These are phyloP conservation scores for Hyaloscypha bicolor DNA, from an alignment of 495 filamentous ascomycete genomes.

Conservation along the genomic window DNA sequence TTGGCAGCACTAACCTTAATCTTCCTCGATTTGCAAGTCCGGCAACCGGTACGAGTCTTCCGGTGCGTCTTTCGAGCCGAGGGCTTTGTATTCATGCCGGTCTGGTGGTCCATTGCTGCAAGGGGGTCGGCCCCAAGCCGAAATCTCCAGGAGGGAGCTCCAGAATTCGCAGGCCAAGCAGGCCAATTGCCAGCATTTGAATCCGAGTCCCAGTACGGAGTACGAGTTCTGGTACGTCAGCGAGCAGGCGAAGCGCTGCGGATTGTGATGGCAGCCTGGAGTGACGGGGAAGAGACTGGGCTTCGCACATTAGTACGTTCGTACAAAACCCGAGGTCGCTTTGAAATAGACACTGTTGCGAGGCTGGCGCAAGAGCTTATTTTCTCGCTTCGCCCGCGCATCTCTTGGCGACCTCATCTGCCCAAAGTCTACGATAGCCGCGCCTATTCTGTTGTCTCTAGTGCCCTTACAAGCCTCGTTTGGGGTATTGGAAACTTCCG, in stretches of 20 bases:
- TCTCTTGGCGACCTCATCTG: background rate
- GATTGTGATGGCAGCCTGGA: background rate
- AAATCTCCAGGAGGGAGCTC: background rate
- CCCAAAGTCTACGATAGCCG: background rate
- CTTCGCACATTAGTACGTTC: background rate
- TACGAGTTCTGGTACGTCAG: slow-evolving; percentile 14
- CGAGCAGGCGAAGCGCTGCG: slow-evolving; percentile 8
- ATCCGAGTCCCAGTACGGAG: slow-evolving; percentile 15
- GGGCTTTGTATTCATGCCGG: slow-evolving; percentile 8
- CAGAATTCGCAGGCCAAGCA: background rate
- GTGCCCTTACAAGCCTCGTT: background rate
- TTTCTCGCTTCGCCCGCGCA: background rate
- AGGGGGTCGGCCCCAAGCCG: background rate
- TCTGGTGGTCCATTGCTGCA: background rate
- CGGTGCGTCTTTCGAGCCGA: slow-evolving; percentile 33
- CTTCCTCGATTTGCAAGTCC: slow-evolving; percentile 44
- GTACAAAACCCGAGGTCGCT: background rate
- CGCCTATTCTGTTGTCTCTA: background rate
- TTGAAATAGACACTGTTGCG: background rate
- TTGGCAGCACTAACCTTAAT: slow-evolving; percentile 38
- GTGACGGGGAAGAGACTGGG: background rate
- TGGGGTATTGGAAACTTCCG: background rate
- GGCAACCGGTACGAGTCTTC: slow-evolving; percentile 46
- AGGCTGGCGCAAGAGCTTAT: background rate
- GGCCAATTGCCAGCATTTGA: slow-evolving; percentile 10